These are phyloP conservation scores for Neospora caninum DNA, from an alignment of 169 alveolate species.

Conservation along the genomic window DNA sequence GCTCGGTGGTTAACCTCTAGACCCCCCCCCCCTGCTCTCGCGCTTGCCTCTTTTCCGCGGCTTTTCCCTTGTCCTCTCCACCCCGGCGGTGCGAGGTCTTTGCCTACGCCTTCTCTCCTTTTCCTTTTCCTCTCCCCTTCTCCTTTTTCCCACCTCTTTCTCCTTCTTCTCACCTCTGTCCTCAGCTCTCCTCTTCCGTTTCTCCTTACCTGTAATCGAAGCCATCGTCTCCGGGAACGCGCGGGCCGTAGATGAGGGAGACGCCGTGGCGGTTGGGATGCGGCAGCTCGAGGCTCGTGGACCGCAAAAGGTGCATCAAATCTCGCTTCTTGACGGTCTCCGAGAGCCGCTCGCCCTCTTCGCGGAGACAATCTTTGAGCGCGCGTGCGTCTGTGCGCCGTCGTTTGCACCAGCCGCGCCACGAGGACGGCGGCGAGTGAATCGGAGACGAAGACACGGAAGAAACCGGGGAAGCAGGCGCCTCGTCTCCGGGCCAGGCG, in stretches of 20 bases:
- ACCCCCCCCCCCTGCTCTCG: too few relatives aligned
- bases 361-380: not conserved
- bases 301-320: slow-evolving; percentile 18
- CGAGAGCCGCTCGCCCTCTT: not conserved
- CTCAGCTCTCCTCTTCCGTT: too few relatives aligned
- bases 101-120: too few relatives aligned
- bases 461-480: not conserved
- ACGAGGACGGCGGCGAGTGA: not conserved
- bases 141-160: too few relatives aligned
- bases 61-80: too few relatives aligned
- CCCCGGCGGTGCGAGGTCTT: too few relatives aligned
- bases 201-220: slow-evolving; percentile 42
- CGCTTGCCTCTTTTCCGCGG: too few relatives aligned
- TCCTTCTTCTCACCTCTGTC: too few relatives aligned
- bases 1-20: too few relatives aligned
- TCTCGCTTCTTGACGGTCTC: not conserved
- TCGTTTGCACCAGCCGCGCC: not conserved
- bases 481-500: not conserved
- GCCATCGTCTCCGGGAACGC: slow-evolving; percentile 30
- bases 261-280: slow-evolving; percentile 44
- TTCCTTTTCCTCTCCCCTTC: too few relatives aligned
- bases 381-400: not conserved
- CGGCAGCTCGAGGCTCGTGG: slow-evolving; percentile 21
- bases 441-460: not conserved
- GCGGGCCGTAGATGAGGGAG: slow-evolving; percentile 41